Conservation (phyloP, 139 green algal species). For the Chlorella sp. region DNA sequence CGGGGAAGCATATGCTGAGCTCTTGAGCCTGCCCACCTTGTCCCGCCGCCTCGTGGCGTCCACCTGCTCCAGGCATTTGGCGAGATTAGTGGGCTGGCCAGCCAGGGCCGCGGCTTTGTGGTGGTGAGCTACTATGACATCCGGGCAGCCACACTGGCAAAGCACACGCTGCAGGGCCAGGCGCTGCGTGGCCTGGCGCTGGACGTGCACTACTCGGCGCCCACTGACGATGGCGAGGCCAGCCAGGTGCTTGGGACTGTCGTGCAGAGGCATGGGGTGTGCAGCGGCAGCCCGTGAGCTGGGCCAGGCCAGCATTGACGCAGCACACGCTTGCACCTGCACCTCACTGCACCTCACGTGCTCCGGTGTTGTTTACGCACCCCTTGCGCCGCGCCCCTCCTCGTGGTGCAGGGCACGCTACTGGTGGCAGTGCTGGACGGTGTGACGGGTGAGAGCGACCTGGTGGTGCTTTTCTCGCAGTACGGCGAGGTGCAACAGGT, state of each 20-base stretch:
- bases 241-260: slow-evolving; percentile 52
- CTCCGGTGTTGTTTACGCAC: background rate
- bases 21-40: too few relatives aligned
- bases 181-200: slow-evolving; percentile 47
- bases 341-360: background rate
- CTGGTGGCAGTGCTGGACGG: slow-evolving; percentile 83
- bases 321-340: too few relatives aligned
- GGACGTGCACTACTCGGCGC: slow-evolving; percentile 74
- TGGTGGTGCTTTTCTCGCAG: slow-evolving; percentile 74
- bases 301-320: too few relatives aligned
- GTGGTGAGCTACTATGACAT: slow-evolving; percentile 94
- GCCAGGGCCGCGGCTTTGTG: slow-evolving; percentile 82
- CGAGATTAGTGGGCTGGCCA: slow-evolving; percentile 77
- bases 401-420: slow-evolving; percentile 79
- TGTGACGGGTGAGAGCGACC: slow-evolving; percentile 67
- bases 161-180: slow-evolving; percentile 62
- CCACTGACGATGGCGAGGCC: slow-evolving; percentile 49
- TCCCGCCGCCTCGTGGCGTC: too few relatives aligned
- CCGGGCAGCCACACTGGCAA: slow-evolving; percentile 70
- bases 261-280: too few relatives aligned
- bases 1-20: too few relatives aligned
- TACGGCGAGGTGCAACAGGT: slow-evolving; percentile 85
- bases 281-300: too few relatives aligned
- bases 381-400: too few relatives aligned
- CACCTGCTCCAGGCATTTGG: slow-evolving; percentile 88